These are phyloP conservation scores for Blastomyces percursus DNA, from an alignment of 2,329 filamentous ascomycete species.

Conservation along the genomic window DNA sequence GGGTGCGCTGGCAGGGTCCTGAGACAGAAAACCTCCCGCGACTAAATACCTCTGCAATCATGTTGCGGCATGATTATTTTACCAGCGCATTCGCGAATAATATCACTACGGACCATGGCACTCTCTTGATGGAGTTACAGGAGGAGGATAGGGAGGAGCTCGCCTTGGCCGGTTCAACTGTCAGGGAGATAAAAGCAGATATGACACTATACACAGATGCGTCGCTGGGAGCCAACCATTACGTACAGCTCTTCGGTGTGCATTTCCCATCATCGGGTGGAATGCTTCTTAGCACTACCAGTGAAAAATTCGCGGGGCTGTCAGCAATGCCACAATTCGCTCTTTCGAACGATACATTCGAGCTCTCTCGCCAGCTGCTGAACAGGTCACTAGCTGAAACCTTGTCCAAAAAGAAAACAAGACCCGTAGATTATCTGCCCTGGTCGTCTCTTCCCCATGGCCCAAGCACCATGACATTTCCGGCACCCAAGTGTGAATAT, in stretches of 20 bases:
- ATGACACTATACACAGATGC: slow-evolving; percentile 62
- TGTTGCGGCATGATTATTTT: slow-evolving; percentile 56
- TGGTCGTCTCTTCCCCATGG: slow-evolving; percentile 63
- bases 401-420: slow-evolving; percentile 53
- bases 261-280: slow-evolving; percentile 76
- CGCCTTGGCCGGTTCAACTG: slow-evolving; percentile 38
- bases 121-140: slow-evolving; percentile 57
- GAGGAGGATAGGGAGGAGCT: slow-evolving; percentile 38
- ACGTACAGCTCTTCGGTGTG: slow-evolving; percentile 68
- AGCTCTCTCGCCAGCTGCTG: slow-evolving; percentile 52
- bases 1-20: slow-evolving; percentile 48
- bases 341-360: slow-evolving; percentile 45
- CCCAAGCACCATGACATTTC: slow-evolving; percentile 36
- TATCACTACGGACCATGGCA: slow-evolving; percentile 61
- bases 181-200: slow-evolving; percentile 58
- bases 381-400: slow-evolving; percentile 60
- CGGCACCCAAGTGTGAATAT: slow-evolving; percentile 74
- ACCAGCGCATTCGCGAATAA: slow-evolving; percentile 63
- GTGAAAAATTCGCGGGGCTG: slow-evolving; percentile 86
- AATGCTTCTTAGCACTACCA: slow-evolving; percentile 75
- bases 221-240: slow-evolving; percentile 61
- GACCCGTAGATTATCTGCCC: slow-evolving; percentile 49
- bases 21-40: slow-evolving; percentile 35
- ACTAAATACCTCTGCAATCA: slow-evolving; percentile 55
- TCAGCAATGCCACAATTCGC: slow-evolving; percentile 80